These are phyloP conservation scores for Mucor sp. DNA, from an alignment of 371 early-diverging fungal genomes.

Conservation along the genomic window DNA sequence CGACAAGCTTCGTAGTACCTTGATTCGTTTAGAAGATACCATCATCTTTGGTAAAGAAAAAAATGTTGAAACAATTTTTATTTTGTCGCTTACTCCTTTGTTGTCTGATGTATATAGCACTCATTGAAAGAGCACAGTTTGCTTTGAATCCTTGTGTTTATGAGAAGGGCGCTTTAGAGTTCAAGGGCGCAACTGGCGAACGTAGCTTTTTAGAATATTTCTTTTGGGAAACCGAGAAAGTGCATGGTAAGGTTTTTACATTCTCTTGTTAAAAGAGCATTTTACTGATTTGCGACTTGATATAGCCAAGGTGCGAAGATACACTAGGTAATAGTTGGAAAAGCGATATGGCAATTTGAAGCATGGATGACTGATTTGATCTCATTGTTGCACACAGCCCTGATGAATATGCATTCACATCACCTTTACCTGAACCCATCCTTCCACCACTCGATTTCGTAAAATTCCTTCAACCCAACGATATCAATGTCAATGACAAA, in stretches of 20 bases:
- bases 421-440: constrained; percentile 82
- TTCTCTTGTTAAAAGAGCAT: not conserved
- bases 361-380: not conserved
- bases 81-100: not conserved
- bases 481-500: constrained; percentile 83
- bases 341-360: not conserved
- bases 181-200: constrained; percentile 57
- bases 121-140: constrained; percentile 95
- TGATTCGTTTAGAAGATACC: constrained; percentile 92
- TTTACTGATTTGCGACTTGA: not conserved
- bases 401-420: constrained; percentile 95
- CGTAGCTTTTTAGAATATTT: constrained; percentile 89
- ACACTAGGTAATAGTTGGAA: constrained; percentile 43
- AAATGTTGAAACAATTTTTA: not conserved
- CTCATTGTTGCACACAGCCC: constrained; percentile 56
- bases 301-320: constrained; percentile 87
- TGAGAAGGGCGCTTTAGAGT: constrained; percentile 65
- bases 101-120: constrained; percentile 45
- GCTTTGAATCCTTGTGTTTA: constrained; percentile 82
- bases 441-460: constrained; percentile 83
- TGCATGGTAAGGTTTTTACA: constrained; percentile 70
- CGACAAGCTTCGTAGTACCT: constrained; percentile 67
- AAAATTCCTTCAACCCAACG: constrained; percentile 66
- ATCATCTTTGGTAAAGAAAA: constrained; percentile 91
- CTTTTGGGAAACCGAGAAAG: constrained; percentile 87